These are phyloP conservation scores for Wickerhamomyces chaumierensis DNA, from an alignment of 805 yeast genomes.

Conservation along the genomic window DNA sequence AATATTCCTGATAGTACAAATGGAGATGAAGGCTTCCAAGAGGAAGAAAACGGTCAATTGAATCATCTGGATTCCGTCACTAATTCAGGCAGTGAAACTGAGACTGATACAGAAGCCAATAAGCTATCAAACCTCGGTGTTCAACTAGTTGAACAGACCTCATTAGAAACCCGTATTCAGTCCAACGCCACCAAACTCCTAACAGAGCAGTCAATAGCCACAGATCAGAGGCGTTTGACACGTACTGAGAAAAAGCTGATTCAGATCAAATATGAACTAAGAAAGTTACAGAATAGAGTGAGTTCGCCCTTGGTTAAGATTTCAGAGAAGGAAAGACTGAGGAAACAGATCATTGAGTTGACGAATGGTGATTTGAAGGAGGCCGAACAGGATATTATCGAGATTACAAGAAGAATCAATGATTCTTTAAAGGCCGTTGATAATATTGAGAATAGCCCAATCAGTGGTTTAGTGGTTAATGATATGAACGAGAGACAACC, in stretches of 20 bases:
- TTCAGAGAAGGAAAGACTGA: constrained; percentile 44
- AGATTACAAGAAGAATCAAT: constrained; percentile 38
- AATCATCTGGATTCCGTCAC: no score
- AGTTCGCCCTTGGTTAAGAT: constrained; percentile 47
- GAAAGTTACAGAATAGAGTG: constrained; percentile 35
- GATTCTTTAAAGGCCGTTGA: constrained; percentile 11
- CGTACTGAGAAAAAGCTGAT: constrained; percentile 43
- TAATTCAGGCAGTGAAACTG: no score
- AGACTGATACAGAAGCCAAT: neutral
- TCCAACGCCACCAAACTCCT: constrained; percentile 55
- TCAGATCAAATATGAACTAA: constrained; percentile 31
- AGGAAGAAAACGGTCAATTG: no score
- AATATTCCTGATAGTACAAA: no score
- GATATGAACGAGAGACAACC: constrained; percentile 27
- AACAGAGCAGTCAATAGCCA: constrained; percentile 49
- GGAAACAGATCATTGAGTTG: constrained; percentile 43
- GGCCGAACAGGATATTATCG: constrained; percentile 48
- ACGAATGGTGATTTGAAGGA: constrained; percentile 40
- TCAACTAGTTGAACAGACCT: constrained; percentile 64
- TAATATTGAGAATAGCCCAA: no score
- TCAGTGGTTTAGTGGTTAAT: constrained; percentile 8
- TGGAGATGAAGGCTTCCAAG: no score
- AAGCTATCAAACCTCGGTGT: constrained; percentile 27
- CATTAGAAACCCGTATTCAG: constrained; percentile 66
- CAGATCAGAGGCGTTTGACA: constrained; percentile 66